Evolutionary conservation across 1,284 basidiomycete genomes (phyloP).

Genomic region (Boletus coffeatus): DNA sequence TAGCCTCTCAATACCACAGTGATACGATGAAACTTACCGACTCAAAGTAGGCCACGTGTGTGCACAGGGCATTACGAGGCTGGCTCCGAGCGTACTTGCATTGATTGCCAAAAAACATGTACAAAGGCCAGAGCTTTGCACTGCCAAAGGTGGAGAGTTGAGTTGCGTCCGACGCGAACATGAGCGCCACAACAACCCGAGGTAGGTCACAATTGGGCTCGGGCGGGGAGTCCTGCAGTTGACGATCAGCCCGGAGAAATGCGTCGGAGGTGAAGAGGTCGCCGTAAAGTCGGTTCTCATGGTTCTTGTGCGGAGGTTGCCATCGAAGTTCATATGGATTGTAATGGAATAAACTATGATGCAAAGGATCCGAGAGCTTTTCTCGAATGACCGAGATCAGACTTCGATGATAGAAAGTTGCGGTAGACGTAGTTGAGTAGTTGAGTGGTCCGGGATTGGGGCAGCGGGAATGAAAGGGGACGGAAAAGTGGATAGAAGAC

Average conservation of each 20-base stretch:
- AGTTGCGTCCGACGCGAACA: conserved; percentile 30
- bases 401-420: neutral
- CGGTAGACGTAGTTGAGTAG: neutral
- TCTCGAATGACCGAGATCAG: neutral
- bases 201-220: neutral
- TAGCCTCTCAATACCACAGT: neutral
- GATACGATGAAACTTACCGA: neutral
- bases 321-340: neutral
- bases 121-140: conserved; percentile 26
- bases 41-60: neutral
- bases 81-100: neutral
- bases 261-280: neutral
- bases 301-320: neutral
- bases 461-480: neutral
- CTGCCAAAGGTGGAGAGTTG: conserved; percentile 26
- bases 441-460: neutral
- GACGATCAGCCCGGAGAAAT: neutral
- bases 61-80: neutral
- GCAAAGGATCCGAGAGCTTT: neutral
- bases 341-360: neutral
- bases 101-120: conserved; percentile 26
- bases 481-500: neutral
- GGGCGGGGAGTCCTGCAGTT: neutral
- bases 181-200: conserved; percentile 9
- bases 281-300: neutral